Evolutionary conservation across 1,139 yeast species (phyloP), one percentile per base, ranked within the genome.

Genomic region (Diutina mesorugosa): DNA sequence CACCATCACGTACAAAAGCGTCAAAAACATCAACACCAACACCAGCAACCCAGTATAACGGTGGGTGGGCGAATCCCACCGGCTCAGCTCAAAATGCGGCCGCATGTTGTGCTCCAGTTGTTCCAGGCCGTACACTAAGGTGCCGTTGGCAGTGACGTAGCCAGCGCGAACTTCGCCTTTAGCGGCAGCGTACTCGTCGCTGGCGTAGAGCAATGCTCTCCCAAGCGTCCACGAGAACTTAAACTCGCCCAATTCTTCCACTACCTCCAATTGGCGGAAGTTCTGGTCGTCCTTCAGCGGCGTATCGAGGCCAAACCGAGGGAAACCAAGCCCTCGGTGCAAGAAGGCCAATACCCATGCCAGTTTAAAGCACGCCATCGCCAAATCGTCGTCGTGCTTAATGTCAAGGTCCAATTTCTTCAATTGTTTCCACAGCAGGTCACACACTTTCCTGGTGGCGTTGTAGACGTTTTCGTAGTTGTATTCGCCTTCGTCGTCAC

Each of bases 181-280:
- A 14, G 51, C 35, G n/a, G 29, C n/a, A 7, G 51, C 65, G 57
- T 73, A 75, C 60, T 74, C 79, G 59, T 74, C 79, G 60, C 73
- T 76, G 53, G 79, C 73, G 64, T 88, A 88, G 32, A 89, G 67
- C 4, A 88, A 67, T 3, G 95, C 95, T 56, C 91, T 74, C 2
- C 96, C 96, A 54, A 88, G 70, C 0, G 96, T 87, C 96, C 96
- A 89, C 0, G 93, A 81, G 59, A 87, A 85, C 47, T 84, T 82
- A 1, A 80, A 73, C 0, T 88, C 90, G 50, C 81, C 81, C 55
- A 87, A 72, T 56, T 77, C 74, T 59, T 85, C 87, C 21, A 84
- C 83, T 26, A 87, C 73, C 59, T 79, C 81, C 58, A 88, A 76
- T 0, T 87, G 75, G 57, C 79, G 73, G 65, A 69, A 73, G 48